Conservation (phyloP, 169 alveolate species). For the Eimeria sp. region DNA sequence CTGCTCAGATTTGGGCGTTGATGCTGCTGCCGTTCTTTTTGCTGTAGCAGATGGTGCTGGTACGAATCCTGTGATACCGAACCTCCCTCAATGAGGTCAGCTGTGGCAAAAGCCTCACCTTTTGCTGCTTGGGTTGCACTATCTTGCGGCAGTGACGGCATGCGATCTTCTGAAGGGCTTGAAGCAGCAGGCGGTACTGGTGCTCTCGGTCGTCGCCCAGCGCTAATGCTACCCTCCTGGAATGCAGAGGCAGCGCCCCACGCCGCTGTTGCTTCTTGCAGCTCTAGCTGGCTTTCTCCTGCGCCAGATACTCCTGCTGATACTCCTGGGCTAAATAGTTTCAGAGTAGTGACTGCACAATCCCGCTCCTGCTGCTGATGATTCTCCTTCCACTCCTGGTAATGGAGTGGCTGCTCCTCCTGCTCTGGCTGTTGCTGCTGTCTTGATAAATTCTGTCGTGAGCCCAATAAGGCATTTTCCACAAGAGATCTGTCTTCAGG, state of each 20-base stretch:
- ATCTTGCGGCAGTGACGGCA: not conserved
- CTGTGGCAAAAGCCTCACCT: not conserved
- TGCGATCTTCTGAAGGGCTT: not conserved
- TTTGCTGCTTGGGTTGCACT: not conserved
- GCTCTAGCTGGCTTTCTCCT: not conserved
- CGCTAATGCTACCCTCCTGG: not conserved
- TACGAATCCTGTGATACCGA: not conserved
- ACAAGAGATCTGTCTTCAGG: not conserved
- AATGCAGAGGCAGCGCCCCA: not conserved
- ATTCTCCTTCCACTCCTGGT: not conserved
- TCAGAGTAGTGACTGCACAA: slow-evolving; percentile 2
- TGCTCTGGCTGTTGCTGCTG: not conserved
- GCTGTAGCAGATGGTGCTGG: not conserved
- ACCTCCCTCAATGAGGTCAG: not conserved
- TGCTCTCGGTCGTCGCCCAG: not conserved
- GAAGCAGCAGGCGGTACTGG: slow-evolving; percentile 12
- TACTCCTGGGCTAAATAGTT: not conserved
- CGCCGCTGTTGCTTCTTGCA: not conserved
- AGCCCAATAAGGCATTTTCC: not conserved
- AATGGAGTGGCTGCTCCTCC: not conserved
- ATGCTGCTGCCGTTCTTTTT: not conserved
- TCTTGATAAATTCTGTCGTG: not conserved
- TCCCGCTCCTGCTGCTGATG: not conserved
- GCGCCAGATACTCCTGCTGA: not conserved
- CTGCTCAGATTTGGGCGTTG: not conserved